Evolutionary conservation across 768 basidiomycete genomes (phyloP).

Genomic region (Amanita exitialis): DNA sequence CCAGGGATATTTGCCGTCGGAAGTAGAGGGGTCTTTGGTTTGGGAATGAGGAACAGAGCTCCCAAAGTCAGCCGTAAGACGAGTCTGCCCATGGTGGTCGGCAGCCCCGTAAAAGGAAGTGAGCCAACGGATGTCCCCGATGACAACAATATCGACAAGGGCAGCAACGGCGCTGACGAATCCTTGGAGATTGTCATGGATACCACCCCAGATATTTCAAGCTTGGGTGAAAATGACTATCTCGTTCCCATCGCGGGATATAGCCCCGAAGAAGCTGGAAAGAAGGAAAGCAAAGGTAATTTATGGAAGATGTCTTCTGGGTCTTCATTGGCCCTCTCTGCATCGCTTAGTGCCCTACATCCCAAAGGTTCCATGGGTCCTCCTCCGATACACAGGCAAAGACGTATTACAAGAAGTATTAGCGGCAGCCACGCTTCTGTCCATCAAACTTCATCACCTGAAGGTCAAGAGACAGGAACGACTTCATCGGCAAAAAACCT

Average conservation of each 20-base stretch:
- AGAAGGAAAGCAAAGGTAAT: slow-evolving; percentile 21
- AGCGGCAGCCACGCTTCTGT: slow-evolving; percentile 26
- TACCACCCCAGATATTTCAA: slow-evolving; percentile 6
- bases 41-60: slow-evolving; percentile 19
- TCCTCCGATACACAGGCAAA: slow-evolving; percentile 27
- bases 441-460: slow-evolving; percentile 12
- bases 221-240: slow-evolving; percentile 4
- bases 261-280: slow-evolving; percentile 7
- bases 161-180: not conserved
- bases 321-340: slow-evolving; percentile 48
- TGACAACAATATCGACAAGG: slow-evolving; percentile 13
- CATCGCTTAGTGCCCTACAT: slow-evolving; percentile 47
- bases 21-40: slow-evolving; percentile 11
- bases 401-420: slow-evolving; percentile 27
- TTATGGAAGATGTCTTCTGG: slow-evolving; percentile 30
- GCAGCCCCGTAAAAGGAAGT: slow-evolving; percentile 38
- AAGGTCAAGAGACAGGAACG: slow-evolving; percentile 18
- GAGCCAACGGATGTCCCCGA: slow-evolving; percentile 6
- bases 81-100: slow-evolving; percentile 34
- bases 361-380: slow-evolving; percentile 32
- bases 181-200: slow-evolving; percentile 6
- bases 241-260: slow-evolving; percentile 1
- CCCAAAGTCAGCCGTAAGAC: slow-evolving; percentile 37
- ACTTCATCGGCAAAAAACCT: slow-evolving; percentile 12
- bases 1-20: slow-evolving; percentile 19